Evolutionary conservation across 495 filamentous ascomycete species (phyloP), one percentile per base, ranked within the genome.

Genomic region (Pseudomonodictys pantanalensis): DNA sequence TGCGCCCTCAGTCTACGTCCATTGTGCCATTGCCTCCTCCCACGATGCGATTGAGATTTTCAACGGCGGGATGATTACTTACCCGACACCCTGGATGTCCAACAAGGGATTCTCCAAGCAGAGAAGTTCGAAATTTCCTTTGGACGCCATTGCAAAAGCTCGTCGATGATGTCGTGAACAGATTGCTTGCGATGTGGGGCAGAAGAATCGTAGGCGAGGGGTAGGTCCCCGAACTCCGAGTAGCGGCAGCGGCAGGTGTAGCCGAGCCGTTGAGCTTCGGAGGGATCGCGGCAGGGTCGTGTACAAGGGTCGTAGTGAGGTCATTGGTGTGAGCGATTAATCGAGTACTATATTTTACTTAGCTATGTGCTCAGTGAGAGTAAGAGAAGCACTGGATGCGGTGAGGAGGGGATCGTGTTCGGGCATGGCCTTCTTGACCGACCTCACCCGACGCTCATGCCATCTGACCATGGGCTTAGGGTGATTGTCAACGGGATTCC

Each of bases 21-120:
- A 3, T 17, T 22, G 22, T 7, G 9, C 11, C 23, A 38, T 11
- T 12, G 38, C 29, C 18, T 44, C 38, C 18, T 24, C 10, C 23
- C 26, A 30, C 18, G 9, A 46, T 33, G 35, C 45, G 41, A 64
- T 60, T 49, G 32, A 8, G 32, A 15, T 15, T 41, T 3, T 15
- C 15, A 41, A 41, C 15, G 38, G 20, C n/a, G n/a, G 26, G 45
- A 6, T 20, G 11, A 1, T 23, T n/a, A 48, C 61, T 23, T 60
- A 87, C 86, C 83, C 91, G 67, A 85, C 79, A 65, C 85, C 92
- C 78, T 96, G 92, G 73, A 98, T 97, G 74, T 98, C 92, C 63
- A 98, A 86, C 65, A 98, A 83, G 72, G 93, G 93, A 75, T 98
- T 98, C 85, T 96, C 93, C 69, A 98, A 75, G 76, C 88, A 91